These are phyloP conservation scores for Mycena epipterygia DNA, from an alignment of 768 basidiomycete genomes.

Conservation along the genomic window DNA sequence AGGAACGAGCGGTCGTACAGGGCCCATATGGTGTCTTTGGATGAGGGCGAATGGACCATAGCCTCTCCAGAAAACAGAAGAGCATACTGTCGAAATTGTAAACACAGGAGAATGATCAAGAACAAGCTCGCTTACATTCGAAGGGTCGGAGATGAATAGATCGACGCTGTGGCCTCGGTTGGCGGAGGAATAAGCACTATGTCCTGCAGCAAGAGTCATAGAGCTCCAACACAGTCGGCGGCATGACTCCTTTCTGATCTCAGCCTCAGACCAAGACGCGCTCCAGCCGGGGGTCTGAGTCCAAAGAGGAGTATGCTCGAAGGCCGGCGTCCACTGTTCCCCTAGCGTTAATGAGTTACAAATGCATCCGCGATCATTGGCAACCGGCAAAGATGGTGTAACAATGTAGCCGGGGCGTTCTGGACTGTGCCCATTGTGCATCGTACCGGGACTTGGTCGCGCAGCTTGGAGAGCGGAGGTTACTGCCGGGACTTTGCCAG, in stretches of 20 bases:
- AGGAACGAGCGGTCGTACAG: slow-evolving; percentile 77
- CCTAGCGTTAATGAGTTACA: slow-evolving; percentile 67
- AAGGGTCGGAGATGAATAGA: slow-evolving; percentile 71
- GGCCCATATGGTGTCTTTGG: slow-evolving; percentile 83
- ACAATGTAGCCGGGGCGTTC: slow-evolving; percentile 1
- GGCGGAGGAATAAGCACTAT: slow-evolving; percentile 71
- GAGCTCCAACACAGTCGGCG: slow-evolving; percentile 83
- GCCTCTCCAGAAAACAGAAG: slow-evolving; percentile 85
- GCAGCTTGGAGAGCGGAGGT: background rate
- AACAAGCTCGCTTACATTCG: slow-evolving; percentile 65
- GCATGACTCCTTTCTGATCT: slow-evolving; percentile 79
- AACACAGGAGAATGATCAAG: background rate
- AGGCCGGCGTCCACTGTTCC: slow-evolving; percentile 61
- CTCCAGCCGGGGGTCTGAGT: slow-evolving; percentile 75
- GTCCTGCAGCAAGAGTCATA: slow-evolving; percentile 72
- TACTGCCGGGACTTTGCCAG: slow-evolving; percentile 65
- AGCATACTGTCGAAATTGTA: slow-evolving; percentile 61
- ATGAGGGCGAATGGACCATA: slow-evolving; percentile 56
- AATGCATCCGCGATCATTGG: slow-evolving; percentile 53
- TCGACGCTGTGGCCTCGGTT: slow-evolving; percentile 55
- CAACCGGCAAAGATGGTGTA: slow-evolving; percentile 1
- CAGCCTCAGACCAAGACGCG: slow-evolving; percentile 67
- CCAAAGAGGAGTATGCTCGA: slow-evolving; percentile 74
- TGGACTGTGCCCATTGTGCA: background rate
- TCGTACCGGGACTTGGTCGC: background rate